phyloP scores from a whole-genome alignment of 257 asterid genomes.

The Solanum boliviense region DNA sequence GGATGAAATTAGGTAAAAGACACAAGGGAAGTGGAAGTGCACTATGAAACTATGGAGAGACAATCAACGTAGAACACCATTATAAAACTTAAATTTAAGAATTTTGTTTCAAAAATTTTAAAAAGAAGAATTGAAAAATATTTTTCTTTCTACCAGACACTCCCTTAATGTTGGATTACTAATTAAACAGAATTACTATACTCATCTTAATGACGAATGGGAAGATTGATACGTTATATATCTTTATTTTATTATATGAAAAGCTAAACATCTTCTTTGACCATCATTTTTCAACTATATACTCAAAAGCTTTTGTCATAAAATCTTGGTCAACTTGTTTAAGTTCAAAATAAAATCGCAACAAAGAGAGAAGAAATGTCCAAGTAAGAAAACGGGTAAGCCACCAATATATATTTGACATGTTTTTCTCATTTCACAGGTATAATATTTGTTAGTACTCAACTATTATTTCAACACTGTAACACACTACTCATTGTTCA shows the following conservation, averaged over 20 bases:
- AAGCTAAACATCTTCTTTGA: neutral
- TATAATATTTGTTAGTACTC: neutral
- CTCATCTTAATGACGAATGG: neutral
- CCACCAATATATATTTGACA: neutral
- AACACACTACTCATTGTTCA: neutral
- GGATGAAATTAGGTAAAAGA: constrained; percentile 6
- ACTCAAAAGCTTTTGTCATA: neutral
- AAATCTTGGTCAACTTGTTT: neutral
- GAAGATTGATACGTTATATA: neutral
- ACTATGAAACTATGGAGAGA: neutral
- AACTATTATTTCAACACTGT: neutral
- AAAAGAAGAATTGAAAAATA: neutral
- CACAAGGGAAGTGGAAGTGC: constrained; percentile 11
- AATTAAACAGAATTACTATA: neutral
- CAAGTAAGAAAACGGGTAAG: neutral
- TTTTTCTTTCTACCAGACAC: neutral
- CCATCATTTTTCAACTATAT: neutral
- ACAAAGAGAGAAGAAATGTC: neutral
- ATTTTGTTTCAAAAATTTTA: neutral
- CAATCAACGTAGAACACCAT: neutral
- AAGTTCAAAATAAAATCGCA: neutral
- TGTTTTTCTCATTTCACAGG: neutral
- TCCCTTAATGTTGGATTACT: neutral
- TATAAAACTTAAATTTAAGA: neutral
- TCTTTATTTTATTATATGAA: neutral